Conservation (phyloP, 768 basidiomycete species). For the Phanerodontia chrysosporium region DNA sequence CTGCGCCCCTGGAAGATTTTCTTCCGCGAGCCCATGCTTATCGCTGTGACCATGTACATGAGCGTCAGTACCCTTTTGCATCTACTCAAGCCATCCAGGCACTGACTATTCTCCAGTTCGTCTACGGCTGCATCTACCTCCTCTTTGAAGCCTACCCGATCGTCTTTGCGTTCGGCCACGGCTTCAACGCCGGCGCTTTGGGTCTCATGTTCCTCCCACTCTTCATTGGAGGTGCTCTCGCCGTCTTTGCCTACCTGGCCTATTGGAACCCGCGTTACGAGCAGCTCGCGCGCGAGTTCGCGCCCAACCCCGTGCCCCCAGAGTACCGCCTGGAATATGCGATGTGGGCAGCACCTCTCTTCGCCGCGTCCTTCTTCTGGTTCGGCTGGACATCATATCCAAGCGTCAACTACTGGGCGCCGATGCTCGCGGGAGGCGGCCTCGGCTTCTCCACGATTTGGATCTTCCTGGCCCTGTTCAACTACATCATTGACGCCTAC, state of each 20-base stretch:
- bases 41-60: constrained; percentile 57
- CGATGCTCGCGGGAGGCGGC: constrained; percentile 44
- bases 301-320: constrained; percentile 56
- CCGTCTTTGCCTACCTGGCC: constrained; percentile 32
- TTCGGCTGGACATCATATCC: constrained; percentile 65
- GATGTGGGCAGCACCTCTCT: constrained; percentile 48
- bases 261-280: constrained; percentile 51
- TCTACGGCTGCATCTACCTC: constrained; percentile 61
- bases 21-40: constrained; percentile 64
- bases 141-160: constrained; percentile 64
- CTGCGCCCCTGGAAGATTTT: constrained; percentile 61
- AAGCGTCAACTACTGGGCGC: constrained; percentile 48
- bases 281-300: constrained; percentile 35
- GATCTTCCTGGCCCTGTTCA: constrained; percentile 55
- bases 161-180: constrained; percentile 51
- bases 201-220: constrained; percentile 63
- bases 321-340: constrained; percentile 53
- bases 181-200: constrained; percentile 47
- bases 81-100: background rate
- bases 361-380: constrained; percentile 61
- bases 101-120: constrained; percentile 35
- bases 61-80: constrained; percentile 37
- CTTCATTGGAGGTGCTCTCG: constrained; percentile 40
- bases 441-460: constrained; percentile 51
- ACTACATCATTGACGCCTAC: constrained; percentile 65